Conservation (phyloP, 371 early-diverging fungal species). For the Circinella minor region DNA sequence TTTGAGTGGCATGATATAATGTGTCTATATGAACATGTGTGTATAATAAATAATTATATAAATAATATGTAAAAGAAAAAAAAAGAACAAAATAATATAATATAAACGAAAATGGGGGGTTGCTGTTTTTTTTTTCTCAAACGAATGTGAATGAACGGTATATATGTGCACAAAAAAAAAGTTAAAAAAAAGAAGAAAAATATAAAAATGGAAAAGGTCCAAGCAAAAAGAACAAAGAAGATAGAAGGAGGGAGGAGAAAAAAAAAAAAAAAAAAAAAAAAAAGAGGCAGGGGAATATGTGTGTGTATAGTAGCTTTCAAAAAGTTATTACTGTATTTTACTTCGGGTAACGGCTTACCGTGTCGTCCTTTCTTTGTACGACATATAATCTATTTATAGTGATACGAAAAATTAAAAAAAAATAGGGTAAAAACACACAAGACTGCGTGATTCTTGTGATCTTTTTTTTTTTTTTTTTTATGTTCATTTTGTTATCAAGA, state of each 20-base stretch:
- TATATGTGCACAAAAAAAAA: neutral
- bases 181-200: neutral
- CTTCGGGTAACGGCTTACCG: neutral
- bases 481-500: too few relatives aligned
- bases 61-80: neutral
- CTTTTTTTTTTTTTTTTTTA: too few relatives aligned
- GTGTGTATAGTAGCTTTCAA: neutral
- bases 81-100: too few relatives aligned
- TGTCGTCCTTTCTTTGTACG: constrained; percentile 5
- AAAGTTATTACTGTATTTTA: neutral
- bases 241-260: neutral
- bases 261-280: neutral
- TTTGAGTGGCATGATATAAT: constrained; percentile 23
- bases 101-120: too few relatives aligned
- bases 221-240: too few relatives aligned
- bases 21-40: constrained; percentile 12
- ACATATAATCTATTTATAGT: constrained; percentile 9
- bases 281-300: too few relatives aligned
- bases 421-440: too few relatives aligned
- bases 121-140: neutral
- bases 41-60: neutral
- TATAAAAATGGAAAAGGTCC: too few relatives aligned
- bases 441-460: too few relatives aligned
- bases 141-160: constrained; percentile 10
- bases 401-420: neutral